Evolutionary conservation across 768 basidiomycete genomes (phyloP).

Genomic region (Daedaleopsis nitida): DNA sequence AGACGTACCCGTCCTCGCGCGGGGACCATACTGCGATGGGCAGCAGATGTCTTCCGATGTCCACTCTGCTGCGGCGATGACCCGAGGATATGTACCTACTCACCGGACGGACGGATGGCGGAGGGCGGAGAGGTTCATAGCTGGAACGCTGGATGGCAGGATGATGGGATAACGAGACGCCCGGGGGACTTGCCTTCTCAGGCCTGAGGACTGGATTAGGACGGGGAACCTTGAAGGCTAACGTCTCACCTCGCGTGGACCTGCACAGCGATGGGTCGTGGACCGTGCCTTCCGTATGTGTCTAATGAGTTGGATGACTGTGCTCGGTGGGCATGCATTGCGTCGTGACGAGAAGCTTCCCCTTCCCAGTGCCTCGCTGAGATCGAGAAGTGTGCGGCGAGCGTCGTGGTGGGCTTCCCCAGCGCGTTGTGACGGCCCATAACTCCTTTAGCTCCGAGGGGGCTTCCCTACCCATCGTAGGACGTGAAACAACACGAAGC

Average conservation of each 20-base stretch:
- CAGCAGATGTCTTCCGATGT: neutral
- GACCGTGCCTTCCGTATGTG: too few relatives aligned
- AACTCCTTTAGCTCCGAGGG: too few relatives aligned
- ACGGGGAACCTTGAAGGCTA: conserved; percentile 1
- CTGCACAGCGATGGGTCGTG: neutral
- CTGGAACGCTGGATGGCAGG: neutral
- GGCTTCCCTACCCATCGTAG: too few relatives aligned
- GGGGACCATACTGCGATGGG: neutral
- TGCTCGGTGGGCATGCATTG: too few relatives aligned
- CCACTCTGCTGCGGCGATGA: neutral
- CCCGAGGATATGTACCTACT: neutral
- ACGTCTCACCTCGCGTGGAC: conserved; percentile 9
- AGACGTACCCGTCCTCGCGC: neutral
- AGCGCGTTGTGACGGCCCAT: too few relatives aligned
- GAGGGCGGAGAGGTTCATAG: neutral
- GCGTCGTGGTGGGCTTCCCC: too few relatives aligned
- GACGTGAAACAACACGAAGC: too few relatives aligned
- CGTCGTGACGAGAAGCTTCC: too few relatives aligned
- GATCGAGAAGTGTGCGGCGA: too few relatives aligned
- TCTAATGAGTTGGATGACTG: too few relatives aligned
- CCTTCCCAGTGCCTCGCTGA: too few relatives aligned
- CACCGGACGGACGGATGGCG: neutral
- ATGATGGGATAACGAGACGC: neutral
- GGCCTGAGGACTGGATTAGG: neutral
- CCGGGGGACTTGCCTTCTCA: neutral